Percentiles rank a stretch among this genome's conserved stretches.
Evolutionary conservation across 495 filamentous ascomycete genomes (phyloP).

Genomic region (Penicillium mononematosum): DNA sequence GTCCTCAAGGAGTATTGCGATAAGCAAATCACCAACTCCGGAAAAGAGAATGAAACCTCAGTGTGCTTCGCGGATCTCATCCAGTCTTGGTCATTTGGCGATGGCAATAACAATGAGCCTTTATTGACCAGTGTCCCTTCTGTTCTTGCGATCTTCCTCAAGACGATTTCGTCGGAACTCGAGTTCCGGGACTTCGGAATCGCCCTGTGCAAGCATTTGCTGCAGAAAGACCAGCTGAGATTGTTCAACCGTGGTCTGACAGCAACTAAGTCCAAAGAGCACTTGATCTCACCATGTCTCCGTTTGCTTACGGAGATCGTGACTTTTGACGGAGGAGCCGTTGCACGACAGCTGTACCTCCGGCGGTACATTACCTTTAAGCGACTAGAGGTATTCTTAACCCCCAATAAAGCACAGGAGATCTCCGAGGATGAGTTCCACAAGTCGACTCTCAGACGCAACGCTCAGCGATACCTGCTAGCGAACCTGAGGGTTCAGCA

Average conservation of each 20-base stretch:
- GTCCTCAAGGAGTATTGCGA: constrained; percentile 75
- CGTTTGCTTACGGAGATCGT: constrained; percentile 76
- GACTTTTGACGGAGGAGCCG: constrained; percentile 75
- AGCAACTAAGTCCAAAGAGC: constrained; percentile 72
- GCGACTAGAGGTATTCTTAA: constrained; percentile 58
- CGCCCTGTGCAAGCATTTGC: constrained; percentile 67
- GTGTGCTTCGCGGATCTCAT: constrained; percentile 71
- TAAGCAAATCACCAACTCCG: constrained; percentile 55
- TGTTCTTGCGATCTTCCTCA: constrained; percentile 72
- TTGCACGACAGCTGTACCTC: constrained; percentile 67
- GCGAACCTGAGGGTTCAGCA: constrained; percentile 70
- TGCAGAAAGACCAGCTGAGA: constrained; percentile 70
- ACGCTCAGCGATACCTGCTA: constrained; percentile 73
- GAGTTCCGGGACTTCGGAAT: constrained; percentile 71
- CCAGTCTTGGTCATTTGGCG: constrained; percentile 74
- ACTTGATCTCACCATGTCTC: constrained; percentile 79
- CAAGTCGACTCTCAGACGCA: constrained; percentile 70
- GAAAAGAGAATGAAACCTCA: constrained; percentile 53
- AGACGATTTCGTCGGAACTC: constrained; percentile 64
- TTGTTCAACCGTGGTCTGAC: constrained; percentile 70
- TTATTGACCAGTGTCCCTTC: constrained; percentile 73
- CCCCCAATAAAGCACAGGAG: constrained; percentile 46
- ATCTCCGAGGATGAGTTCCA: constrained; percentile 53
- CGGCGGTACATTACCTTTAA: constrained; percentile 71
- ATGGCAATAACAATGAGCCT: constrained; percentile 67